Conservation (phyloP, 768 basidiomycete genomes). For the Albatrellus ellisii region DNA sequence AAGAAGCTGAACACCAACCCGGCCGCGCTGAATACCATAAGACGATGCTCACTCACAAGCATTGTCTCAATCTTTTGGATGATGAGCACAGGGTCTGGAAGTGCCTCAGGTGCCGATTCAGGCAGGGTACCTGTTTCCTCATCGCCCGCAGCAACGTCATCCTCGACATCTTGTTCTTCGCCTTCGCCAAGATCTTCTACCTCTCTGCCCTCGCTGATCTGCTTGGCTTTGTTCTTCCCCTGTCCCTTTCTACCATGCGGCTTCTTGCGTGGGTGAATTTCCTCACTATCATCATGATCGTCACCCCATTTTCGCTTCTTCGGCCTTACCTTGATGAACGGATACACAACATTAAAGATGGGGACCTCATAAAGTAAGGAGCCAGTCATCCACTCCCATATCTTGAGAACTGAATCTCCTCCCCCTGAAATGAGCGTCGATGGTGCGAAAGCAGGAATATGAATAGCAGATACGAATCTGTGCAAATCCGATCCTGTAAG, state of each 20-base stretch:
- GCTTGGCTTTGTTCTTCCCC: conserved; percentile 11
- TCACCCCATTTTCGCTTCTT: conserved; percentile 18
- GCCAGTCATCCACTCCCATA: conserved; percentile 76
- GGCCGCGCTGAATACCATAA: conserved; percentile 54
- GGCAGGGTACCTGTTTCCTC: neutral
- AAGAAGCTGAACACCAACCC: conserved; percentile 33
- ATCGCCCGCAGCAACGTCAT: neutral
- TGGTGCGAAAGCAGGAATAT: conserved; percentile 39
- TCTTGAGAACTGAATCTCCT: conserved; percentile 62
- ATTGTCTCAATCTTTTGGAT: conserved; percentile 19
- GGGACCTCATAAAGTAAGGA: conserved; percentile 34
- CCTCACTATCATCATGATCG: conserved; percentile 21
- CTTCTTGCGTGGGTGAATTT: neutral
- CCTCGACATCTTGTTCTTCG: neutral
- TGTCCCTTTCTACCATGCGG: conserved; percentile 7
- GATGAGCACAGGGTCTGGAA: conserved; percentile 4
- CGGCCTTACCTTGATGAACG: conserved; percentile 26
- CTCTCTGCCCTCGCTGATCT: conserved; percentile 6
- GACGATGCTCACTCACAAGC: conserved; percentile 20
- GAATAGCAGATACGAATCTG: conserved; percentile 78
- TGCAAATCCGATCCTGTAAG: neutral
- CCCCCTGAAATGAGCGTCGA: conserved; percentile 69
- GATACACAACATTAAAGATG: conserved; percentile 27
- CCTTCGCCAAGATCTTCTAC: neutral
- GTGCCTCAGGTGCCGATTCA: neutral